Evolutionary conservation across 2,329 filamentous ascomycete genomes (phyloP).

Genomic region (Xylariaceae sp.): DNA sequence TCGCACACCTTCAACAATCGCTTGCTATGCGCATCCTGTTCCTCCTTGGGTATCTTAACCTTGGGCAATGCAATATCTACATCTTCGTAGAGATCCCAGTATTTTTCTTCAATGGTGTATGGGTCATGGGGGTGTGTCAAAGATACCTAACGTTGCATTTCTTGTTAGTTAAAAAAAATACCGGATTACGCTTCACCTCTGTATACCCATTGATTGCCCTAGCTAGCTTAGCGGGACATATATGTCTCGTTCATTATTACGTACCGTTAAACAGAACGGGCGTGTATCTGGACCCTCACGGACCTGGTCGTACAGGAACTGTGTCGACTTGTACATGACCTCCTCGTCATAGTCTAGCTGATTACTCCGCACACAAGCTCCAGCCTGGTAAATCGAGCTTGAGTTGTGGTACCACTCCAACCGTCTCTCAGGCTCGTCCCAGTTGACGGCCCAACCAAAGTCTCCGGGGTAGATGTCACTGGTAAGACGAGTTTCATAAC

Average conservation of each 20-base stretch:
- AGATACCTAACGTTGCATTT: conserved; percentile 59
- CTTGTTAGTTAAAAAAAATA: conserved; percentile 10
- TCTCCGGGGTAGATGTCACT: conserved; percentile 94
- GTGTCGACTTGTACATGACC: conserved; percentile 87
- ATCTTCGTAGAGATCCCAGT: conserved; percentile 88
- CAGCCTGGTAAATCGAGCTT: conserved; percentile 88
- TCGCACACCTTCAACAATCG: conserved; percentile 86
- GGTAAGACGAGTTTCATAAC: conserved; percentile 90
- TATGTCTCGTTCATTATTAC: conserved; percentile 26
- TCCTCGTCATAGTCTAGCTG: conserved; percentile 96
- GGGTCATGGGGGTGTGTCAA: conserved; percentile 94
- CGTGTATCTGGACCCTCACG: conserved; percentile 73
- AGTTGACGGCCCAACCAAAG: conserved; percentile 93
- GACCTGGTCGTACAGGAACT: conserved; percentile 89
- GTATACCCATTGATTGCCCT: not conserved
- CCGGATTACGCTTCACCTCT: not conserved
- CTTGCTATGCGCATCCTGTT: conserved; percentile 86
- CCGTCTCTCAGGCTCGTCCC: conserved; percentile 84
- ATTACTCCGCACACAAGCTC: conserved; percentile 86
- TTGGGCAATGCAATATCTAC: conserved; percentile 85
- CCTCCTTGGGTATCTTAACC: conserved; percentile 74
- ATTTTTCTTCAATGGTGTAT: conserved; percentile 91
- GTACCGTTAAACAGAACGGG: conserved; percentile 80
- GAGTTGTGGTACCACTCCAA: conserved; percentile 98
- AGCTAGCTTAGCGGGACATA: not conserved